Conservation (phyloP, 345 rosid genomes). For the Xanthoceras sorbifolium region DNA sequence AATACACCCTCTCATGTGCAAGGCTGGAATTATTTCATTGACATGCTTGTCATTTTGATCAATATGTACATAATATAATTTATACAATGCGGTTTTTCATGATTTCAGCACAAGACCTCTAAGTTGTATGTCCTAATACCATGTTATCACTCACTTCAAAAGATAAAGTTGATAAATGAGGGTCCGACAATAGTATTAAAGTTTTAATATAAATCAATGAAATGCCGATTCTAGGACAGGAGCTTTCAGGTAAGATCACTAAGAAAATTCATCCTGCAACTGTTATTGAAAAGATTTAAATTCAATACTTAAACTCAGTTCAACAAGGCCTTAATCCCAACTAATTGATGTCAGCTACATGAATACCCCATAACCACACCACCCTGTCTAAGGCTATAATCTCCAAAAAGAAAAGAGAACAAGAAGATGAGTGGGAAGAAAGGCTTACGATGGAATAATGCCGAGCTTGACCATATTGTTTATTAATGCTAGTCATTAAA, state of each 20-base stretch:
- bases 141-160: too few relatives aligned
- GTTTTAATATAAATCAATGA: background rate
- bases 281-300: background rate
- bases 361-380: background rate
- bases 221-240: background rate
- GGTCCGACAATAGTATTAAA: background rate
- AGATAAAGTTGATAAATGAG: too few relatives aligned
- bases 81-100: too few relatives aligned
- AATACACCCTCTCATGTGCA: background rate
- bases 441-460: background rate
- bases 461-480: background rate
- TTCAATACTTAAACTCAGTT: background rate
- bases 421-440: background rate
- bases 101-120: too few relatives aligned
- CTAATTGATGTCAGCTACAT: background rate
- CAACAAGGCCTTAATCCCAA: background rate
- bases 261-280: background rate
- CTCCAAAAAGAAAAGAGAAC: background rate
- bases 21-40: too few relatives aligned
- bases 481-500: background rate
- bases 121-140: too few relatives aligned
- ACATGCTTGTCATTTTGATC: too few relatives aligned
- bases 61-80: too few relatives aligned
- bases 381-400: background rate
- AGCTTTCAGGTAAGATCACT: background rate